phyloP scores from a whole-genome alignment of 768 basidiomycete genomes.

The Calocybe indica region DNA sequence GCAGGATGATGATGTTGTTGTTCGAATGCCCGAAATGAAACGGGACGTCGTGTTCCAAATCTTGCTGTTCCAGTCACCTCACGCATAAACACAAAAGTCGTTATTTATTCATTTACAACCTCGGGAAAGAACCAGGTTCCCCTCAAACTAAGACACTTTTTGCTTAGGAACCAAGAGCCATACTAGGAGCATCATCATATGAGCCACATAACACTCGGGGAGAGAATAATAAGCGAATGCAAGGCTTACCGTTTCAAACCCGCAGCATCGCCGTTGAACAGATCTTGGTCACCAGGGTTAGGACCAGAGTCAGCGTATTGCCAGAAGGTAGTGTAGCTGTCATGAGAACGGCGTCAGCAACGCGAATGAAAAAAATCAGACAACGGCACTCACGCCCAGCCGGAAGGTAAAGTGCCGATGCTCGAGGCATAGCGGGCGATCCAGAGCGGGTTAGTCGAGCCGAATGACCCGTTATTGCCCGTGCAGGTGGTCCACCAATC shows the following conservation, averaged over 20 bases:
- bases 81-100: no score
- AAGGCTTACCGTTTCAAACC: no score
- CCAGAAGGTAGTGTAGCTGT: slow-evolving; percentile 52
- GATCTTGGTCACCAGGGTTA: slow-evolving; percentile 53
- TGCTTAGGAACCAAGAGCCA: no score
- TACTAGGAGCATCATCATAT: no score
- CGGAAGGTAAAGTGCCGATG: slow-evolving; percentile 51
- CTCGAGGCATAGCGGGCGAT: slow-evolving; percentile 46
- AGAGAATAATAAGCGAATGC: not conserved
- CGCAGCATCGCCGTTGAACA: slow-evolving; percentile 41
- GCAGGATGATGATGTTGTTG: no score
- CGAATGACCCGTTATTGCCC: slow-evolving; percentile 48
- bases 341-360: no score
- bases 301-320: slow-evolving; percentile 51
- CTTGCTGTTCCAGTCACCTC: no score
- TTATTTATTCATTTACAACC: no score
- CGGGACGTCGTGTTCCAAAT: no score
- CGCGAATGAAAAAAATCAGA: not conserved
- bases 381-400: slow-evolving; percentile 36
- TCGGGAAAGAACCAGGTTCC: no score
- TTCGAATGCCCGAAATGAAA: no score
- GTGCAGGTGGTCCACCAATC: slow-evolving; percentile 68
- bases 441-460: slow-evolving; percentile 49
- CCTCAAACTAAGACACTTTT: no score
- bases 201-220: not conserved